Conservation (phyloP, 164 flowering plant genomes). For the Vitis amurensis region DNA sequence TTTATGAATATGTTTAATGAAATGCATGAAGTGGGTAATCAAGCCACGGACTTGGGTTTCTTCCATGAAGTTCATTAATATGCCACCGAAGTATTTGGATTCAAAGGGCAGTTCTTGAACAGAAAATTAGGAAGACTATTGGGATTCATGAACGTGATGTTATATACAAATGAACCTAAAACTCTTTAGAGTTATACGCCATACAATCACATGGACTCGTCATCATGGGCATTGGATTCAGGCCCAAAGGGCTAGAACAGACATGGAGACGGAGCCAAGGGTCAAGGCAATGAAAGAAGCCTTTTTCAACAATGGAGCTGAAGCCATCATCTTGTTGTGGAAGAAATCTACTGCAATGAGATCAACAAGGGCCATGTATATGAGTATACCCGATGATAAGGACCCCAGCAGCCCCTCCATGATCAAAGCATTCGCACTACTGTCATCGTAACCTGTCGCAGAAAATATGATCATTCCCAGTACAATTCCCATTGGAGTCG, state of each 20-base stretch:
- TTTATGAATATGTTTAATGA: no score
- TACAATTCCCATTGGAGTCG: conserved; percentile 72
- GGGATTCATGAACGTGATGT: no score
- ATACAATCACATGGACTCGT: no score
- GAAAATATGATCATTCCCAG: conserved; percentile 64
- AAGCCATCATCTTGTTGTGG: conserved; percentile 65
- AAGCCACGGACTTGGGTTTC: no score
- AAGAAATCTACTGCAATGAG: conserved; percentile 73
- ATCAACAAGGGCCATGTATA: conserved; percentile 83
- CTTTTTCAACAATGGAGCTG: conserved; percentile 44
- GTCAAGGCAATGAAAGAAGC: conserved; percentile 47
- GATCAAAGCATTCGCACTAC: conserved; percentile 55
- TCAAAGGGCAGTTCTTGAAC: no score
- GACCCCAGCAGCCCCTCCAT: conserved; percentile 70
- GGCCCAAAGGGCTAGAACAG: conserved; percentile 73
- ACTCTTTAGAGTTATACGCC: no score
- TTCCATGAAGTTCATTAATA: no score
- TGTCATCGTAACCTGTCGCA: conserved; percentile 64
- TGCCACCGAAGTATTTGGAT: no score
- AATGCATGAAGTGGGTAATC: no score
- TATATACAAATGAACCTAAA: no score
- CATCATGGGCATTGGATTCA: conserved; percentile 1
- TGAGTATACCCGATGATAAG: conserved; percentile 61
- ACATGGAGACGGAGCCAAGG: conserved; percentile 78
- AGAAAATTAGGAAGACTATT: no score